These are phyloP conservation scores for Sechiopsis laciniata DNA, from an alignment of 306 rosid genomes.

Conservation along the genomic window DNA sequence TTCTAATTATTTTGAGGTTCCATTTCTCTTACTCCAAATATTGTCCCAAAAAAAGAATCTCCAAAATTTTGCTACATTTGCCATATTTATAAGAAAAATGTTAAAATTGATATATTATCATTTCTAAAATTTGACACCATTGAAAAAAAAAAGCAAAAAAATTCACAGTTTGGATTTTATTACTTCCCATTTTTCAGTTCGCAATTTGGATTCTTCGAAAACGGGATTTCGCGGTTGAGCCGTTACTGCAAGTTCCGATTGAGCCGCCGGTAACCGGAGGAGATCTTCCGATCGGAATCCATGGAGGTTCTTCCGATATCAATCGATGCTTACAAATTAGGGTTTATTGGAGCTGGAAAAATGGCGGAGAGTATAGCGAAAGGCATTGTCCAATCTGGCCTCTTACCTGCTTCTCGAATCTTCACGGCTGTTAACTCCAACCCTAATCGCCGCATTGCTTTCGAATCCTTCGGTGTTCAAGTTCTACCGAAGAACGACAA, in stretches of 20 bases:
- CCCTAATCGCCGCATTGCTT: conserved; percentile 38
- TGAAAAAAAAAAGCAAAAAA: no score
- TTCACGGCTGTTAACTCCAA: conserved; percentile 47
- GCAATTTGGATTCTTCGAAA: neutral
- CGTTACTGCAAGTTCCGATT: neutral
- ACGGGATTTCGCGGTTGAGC: conserved; percentile 1
- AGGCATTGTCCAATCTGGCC: conserved; percentile 65
- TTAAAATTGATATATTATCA: no score
- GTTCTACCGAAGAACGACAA: conserved; percentile 47
- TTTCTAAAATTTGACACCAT: no score
- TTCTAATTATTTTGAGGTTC: no score
- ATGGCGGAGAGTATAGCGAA: conserved; percentile 90
- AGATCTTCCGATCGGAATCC: conserved; percentile 14
- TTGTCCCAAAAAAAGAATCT: no score
- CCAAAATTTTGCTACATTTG: no score
- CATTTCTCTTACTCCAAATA: no score
- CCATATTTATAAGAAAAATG: no score
- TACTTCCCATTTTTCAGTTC: no score
- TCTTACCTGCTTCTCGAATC: conserved; percentile 71
- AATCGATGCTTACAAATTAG: conserved; percentile 51
- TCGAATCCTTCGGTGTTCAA: conserved; percentile 46
- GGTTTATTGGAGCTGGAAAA: conserved; percentile 95
- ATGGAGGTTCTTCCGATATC: conserved; percentile 58
- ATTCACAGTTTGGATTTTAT: no score
- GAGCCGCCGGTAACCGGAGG: neutral